Conservation (phyloP, 2,329 filamentous ascomycete genomes). For the Fusarium kyushuense region DNA sequence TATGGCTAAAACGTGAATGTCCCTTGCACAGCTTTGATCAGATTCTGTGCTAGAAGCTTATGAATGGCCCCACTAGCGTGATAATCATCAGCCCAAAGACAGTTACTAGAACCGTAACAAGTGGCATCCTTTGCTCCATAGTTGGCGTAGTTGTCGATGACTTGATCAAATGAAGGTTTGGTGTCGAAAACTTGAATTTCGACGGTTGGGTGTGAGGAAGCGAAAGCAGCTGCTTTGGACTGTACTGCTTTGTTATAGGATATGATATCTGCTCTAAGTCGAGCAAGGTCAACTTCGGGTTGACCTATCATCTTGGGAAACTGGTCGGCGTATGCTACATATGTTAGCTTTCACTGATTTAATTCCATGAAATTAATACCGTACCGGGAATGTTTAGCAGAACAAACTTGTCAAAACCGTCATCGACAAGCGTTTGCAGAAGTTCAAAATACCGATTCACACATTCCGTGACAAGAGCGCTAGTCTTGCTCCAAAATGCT, state of each 20-base stretch:
- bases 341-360: background rate
- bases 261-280: conserved; percentile 22
- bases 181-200: conserved; percentile 31
- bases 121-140: conserved; percentile 37
- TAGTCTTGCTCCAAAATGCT: conserved; percentile 34
- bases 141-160: conserved; percentile 9
- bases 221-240: conserved; percentile 12
- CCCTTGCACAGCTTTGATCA: conserved; percentile 9
- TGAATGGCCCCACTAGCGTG: conserved; percentile 38
- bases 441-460: conserved; percentile 38
- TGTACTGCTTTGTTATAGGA: conserved; percentile 33
- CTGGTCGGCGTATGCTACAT: conserved; percentile 23
- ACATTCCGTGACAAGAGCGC: conserved; percentile 25
- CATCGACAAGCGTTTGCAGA: conserved; percentile 18
- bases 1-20: conserved; percentile 1
- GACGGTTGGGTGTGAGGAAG: conserved; percentile 14
- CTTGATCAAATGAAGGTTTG: conserved; percentile 27
- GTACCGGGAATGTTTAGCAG: conserved; percentile 27
- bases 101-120: conserved; percentile 29
- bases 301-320: conserved; percentile 34
- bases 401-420: conserved; percentile 28
- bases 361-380: fast-evolving
- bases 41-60: conserved; percentile 29
- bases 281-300: conserved; percentile 11
- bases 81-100: conserved; percentile 40